Percentiles rank a stretch among this genome's conserved stretches.
These are phyloP conservation scores for Primulina huaijiensis DNA, from an alignment of 257 asterid species.

Conservation along the genomic window DNA sequence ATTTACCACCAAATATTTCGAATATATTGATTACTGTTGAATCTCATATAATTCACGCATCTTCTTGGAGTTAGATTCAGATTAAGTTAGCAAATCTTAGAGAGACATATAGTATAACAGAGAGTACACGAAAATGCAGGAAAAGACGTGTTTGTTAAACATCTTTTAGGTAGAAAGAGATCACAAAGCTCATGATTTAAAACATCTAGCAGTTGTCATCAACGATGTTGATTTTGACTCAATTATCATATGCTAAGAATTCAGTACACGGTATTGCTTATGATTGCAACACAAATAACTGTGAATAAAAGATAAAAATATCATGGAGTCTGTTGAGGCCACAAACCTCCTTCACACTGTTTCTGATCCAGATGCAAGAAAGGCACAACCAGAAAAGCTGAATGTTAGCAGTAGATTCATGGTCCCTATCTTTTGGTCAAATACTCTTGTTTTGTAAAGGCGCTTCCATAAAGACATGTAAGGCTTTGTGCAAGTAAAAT, in stretches of 20 bases:
- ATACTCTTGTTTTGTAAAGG: constrained; percentile 9
- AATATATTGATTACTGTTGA: background rate
- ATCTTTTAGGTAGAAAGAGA: background rate
- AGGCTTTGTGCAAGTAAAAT: constrained; percentile 11
- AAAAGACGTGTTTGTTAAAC: background rate
- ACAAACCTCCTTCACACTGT: constrained; percentile 20
- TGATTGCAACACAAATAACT: background rate
- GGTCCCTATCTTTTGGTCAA: constrained; percentile 9
- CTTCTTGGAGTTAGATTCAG: background rate
- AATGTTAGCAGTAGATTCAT: constrained; percentile 10
- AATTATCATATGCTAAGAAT: background rate
- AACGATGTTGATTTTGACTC: background rate
- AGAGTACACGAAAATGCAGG: background rate
- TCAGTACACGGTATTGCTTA: background rate
- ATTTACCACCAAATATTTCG: no score
- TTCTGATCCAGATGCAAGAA: constrained; percentile 25
- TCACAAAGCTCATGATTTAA: background rate
- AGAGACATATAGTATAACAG: background rate
- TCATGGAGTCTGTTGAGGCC: constrained; percentile 15
- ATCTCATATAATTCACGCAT: background rate
- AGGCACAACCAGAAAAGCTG: background rate
- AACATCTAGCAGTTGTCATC: background rate
- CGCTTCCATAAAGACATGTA: constrained; percentile 12
- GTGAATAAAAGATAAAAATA: constrained; percentile 14
- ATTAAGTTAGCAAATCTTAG: background rate